Conservation (phyloP, 352 stramenopile genomes). For the Thalassiosira oceanica region DNA sequence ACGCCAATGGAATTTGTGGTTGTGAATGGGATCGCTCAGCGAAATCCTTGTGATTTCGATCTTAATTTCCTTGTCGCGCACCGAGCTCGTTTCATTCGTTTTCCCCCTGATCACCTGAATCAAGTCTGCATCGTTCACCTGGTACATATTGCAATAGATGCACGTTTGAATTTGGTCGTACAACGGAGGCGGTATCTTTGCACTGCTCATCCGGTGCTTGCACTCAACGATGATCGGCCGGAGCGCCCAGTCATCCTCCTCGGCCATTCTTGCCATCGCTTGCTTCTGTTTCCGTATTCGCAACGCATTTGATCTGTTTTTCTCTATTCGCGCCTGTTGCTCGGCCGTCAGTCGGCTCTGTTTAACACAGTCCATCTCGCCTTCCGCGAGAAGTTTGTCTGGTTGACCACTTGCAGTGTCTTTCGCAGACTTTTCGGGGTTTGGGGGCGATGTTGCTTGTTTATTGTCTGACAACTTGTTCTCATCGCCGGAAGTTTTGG, state of each 20-base stretch:
- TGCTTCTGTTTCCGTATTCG: background rate
- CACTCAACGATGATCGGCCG: slow-evolving; percentile 68
- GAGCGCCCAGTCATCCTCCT: slow-evolving; percentile 49
- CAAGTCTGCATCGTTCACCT: slow-evolving; percentile 59
- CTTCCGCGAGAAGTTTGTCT: too few relatives aligned
- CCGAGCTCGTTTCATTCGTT: slow-evolving; percentile 1
- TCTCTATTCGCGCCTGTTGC: background rate
- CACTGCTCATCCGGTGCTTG: slow-evolving; percentile 71
- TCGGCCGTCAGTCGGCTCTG: background rate
- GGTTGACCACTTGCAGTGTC: too few relatives aligned
- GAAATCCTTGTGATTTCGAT: slow-evolving; percentile 60
- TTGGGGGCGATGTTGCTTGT: too few relatives aligned
- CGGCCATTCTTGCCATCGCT: slow-evolving; percentile 4
- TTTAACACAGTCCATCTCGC: too few relatives aligned
- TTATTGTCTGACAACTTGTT: too few relatives aligned
- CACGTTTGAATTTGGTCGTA: slow-evolving; percentile 78
- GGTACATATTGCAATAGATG: slow-evolving; percentile 75
- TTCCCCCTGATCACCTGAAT: slow-evolving; percentile 68
- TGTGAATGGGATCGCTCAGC: slow-evolving; percentile 60
- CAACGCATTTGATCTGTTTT: background rate
- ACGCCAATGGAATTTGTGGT: slow-evolving; percentile 60
- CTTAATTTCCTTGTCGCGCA: slow-evolving; percentile 23
- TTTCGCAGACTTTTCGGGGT: slow-evolving; percentile 3
- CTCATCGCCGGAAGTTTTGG: background rate
- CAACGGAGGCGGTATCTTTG: slow-evolving; percentile 50